phyloP scores from a whole-genome alignment of 2,329 filamentous ascomycete genomes.

The Aspergillus nomiae region DNA sequence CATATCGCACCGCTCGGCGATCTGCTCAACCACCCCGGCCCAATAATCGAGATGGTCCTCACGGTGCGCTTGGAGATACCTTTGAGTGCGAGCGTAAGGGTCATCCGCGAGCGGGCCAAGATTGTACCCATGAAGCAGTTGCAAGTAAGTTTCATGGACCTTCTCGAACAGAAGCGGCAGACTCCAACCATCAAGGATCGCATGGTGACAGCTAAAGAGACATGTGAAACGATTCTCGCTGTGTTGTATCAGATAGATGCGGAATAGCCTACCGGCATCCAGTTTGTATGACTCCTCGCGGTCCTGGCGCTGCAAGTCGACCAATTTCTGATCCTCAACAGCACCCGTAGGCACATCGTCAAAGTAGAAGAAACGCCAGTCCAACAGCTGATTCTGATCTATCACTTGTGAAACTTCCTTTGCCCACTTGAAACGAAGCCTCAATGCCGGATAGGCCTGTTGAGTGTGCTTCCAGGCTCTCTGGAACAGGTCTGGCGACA shows the following conservation, averaged over 20 bases:
- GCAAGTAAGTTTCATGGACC: background rate
- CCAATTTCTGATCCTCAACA: background rate
- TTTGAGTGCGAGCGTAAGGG: background rate
- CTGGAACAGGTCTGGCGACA: background rate
- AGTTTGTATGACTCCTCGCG: background rate
- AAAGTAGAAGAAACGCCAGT: background rate
- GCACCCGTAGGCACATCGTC: background rate
- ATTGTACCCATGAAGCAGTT: background rate
- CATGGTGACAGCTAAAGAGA: background rate
- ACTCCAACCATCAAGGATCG: background rate
- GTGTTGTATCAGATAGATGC: background rate
- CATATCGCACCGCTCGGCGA: background rate
- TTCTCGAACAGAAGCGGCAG: background rate
- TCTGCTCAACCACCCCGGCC: background rate
- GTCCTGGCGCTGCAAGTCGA: background rate
- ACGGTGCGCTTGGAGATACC: background rate
- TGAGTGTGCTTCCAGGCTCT: background rate
- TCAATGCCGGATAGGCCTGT: background rate
- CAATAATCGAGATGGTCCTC: background rate
- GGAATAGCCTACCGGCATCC: background rate
- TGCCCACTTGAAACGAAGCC: background rate
- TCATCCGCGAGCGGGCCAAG: background rate
- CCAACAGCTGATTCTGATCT: background rate
- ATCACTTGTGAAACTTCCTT: background rate
- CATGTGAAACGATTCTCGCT: background rate